Percentiles rank a stretch among this genome's conserved stretches.
phyloP scores from a whole-genome alignment of 192 early-diverging fungal genomes.

The Coemansia guatemalensis region DNA sequence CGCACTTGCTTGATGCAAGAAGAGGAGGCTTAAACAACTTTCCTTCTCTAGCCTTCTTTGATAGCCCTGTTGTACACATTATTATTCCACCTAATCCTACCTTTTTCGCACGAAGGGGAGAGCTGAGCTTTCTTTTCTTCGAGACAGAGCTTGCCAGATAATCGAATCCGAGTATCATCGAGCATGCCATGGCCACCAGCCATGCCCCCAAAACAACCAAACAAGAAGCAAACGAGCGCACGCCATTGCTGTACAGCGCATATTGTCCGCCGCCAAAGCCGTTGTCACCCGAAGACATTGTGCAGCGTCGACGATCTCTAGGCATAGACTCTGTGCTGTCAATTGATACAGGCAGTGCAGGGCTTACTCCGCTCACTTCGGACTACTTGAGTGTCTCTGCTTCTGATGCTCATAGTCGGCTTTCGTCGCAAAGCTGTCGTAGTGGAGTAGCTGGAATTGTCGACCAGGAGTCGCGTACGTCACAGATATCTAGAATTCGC shows the following conservation, averaged over 20 bases:
- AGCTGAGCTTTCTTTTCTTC: too few relatives aligned
- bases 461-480: not conserved
- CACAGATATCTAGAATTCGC: not conserved
- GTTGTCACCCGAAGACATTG: conserved; percentile 44
- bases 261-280: conserved; percentile 47
- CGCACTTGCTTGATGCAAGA: not conserved
- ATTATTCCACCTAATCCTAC: not conserved
- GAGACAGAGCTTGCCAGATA: not conserved
- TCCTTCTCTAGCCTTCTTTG: not conserved
- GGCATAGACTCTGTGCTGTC: conserved; percentile 28
- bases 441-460: not conserved
- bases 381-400: conserved; percentile 1
- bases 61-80: not conserved
- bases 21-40: not conserved
- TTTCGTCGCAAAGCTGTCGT: conserved; percentile 8
- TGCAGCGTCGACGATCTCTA: conserved; percentile 39
- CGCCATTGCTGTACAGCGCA: conserved; percentile 14
- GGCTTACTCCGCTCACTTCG: not conserved
- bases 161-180: not conserved
- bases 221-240: conserved; percentile 8
- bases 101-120: too few relatives aligned
- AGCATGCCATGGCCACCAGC: not conserved
- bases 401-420: conserved; percentile 1
- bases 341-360: conserved; percentile 8
- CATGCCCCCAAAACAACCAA: too few relatives aligned